phyloP scores from a whole-genome alignment of 2,329 filamentous ascomycete genomes.

The Claviceps pusilla region DNA sequence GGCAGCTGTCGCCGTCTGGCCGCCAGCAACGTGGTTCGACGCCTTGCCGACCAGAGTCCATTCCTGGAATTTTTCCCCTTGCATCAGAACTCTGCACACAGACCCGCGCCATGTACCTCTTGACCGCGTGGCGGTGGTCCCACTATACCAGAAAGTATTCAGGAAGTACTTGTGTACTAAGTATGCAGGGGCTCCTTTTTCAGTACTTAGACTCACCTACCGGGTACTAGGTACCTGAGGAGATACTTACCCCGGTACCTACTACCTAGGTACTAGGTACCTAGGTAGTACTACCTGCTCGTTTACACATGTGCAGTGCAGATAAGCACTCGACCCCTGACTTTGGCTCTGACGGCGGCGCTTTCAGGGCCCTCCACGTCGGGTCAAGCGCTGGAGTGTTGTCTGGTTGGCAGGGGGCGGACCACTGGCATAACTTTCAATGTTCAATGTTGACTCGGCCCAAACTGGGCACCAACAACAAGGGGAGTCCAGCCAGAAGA shows the following conservation, averaged over 20 bases:
- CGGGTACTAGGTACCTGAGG: too few species aligned
- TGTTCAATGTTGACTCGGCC: background rate
- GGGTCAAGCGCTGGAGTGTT: background rate
- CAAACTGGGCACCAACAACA: constrained; percentile 1
- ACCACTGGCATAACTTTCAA: background rate
- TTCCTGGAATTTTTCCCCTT: background rate
- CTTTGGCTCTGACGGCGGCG: background rate
- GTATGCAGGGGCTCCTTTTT: too few species aligned
- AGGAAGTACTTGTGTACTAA: too few species aligned
- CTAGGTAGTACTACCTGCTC: too few species aligned
- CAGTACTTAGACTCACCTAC: too few species aligned
- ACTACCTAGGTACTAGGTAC: too few species aligned
- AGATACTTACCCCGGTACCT: too few species aligned
- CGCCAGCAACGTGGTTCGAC: background rate
- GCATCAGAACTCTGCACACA: background rate
- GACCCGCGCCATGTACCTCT: background rate
- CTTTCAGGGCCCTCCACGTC: background rate
- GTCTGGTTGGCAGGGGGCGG: too few species aligned
- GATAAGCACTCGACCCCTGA: background rate
- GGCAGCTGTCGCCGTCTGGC: too few species aligned
- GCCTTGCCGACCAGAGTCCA: background rate
- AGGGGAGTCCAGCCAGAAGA: background rate
- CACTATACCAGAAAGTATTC: background rate
- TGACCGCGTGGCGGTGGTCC: background rate
- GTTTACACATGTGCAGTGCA: too few species aligned